phyloP scores from a whole-genome alignment of 2,329 filamentous ascomycete genomes.

The Talaromyces amestolkiae region DNA sequence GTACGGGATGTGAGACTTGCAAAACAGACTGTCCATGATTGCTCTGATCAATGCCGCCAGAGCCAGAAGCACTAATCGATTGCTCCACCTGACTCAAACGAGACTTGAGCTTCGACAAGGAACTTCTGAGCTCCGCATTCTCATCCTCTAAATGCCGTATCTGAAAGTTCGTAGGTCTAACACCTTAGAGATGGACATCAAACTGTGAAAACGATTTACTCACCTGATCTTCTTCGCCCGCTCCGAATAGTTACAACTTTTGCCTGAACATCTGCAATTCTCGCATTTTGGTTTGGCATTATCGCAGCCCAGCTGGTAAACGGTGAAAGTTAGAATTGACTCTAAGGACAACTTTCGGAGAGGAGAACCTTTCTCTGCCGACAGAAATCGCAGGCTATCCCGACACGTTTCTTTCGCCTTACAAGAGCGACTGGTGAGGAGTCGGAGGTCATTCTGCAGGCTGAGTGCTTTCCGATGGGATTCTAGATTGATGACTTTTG shows the following conservation, averaged over 20 bases:
- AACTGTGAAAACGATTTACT: neutral
- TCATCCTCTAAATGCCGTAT: conserved; percentile 27
- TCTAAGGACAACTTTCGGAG: too few relatives aligned
- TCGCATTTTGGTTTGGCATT: conserved; percentile 46
- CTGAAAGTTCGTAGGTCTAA: conserved; percentile 30
- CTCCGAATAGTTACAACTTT: conserved; percentile 45
- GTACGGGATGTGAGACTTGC: neutral
- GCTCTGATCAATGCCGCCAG: neutral
- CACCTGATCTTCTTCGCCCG: conserved; percentile 31
- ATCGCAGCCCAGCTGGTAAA: conserved; percentile 50
- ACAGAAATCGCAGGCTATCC: conserved; percentile 39
- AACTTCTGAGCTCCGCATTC: conserved; percentile 26
- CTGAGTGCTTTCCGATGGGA: neutral
- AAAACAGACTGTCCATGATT: neutral
- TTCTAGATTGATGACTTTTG: neutral
- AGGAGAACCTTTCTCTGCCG: conserved; percentile 35
- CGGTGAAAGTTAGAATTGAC: too few relatives aligned
- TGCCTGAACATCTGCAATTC: conserved; percentile 48
- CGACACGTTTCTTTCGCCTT: conserved; percentile 16
- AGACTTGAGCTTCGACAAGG: conserved; percentile 16
- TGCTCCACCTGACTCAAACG: neutral
- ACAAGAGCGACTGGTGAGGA: neutral
- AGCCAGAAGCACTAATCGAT: neutral
- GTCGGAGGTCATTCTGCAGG: neutral
- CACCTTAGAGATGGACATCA: neutral